Conservation (phyloP, 495 filamentous ascomycete genomes). For the Penicillium cosmopolitanum region DNA sequence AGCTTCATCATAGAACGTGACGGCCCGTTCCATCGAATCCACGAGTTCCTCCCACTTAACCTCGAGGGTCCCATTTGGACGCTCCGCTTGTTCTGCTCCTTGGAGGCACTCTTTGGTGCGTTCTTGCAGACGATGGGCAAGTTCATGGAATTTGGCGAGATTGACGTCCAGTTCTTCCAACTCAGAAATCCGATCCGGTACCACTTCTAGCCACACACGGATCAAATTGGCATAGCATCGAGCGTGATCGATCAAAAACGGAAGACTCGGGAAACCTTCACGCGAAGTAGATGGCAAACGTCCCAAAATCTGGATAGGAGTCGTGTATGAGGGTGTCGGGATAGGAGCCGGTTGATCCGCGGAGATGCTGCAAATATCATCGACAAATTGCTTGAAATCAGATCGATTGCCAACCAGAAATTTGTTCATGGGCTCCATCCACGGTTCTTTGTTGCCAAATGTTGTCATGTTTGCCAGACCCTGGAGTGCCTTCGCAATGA, state of each 20-base stretch:
- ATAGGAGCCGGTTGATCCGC: slow-evolving; percentile 63
- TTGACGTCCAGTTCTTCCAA: slow-evolving; percentile 44
- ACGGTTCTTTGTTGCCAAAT: slow-evolving; percentile 93
- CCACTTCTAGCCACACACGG: slow-evolving; percentile 79
- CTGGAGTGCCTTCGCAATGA: slow-evolving; percentile 96
- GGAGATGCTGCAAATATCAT: slow-evolving; percentile 81
- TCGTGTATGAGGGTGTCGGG: slow-evolving; percentile 86
- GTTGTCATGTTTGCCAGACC: slow-evolving; percentile 90
- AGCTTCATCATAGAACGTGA: slow-evolving; percentile 49
- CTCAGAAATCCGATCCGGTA: slow-evolving; percentile 39
- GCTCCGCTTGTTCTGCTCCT: slow-evolving; percentile 72
- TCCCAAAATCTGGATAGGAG: slow-evolving; percentile 86
- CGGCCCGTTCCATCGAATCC: slow-evolving; percentile 64
- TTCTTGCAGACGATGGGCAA: slow-evolving; percentile 71
- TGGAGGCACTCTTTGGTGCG: slow-evolving; percentile 74
- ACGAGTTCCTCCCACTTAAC: slow-evolving; percentile 75
- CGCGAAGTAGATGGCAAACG: slow-evolving; percentile 79
- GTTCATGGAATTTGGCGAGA: slow-evolving; percentile 67
- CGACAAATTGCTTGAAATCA: slow-evolving; percentile 85
- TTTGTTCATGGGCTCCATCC: slow-evolving; percentile 99
- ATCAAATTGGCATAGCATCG: slow-evolving; percentile 88
- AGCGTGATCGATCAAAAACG: slow-evolving; percentile 90
- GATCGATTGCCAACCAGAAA: slow-evolving; percentile 52
- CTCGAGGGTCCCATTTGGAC: slow-evolving; percentile 60
- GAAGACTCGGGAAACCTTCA: slow-evolving; percentile 93